Evolutionary conservation across 2,329 filamentous ascomycete genomes (phyloP).

Genomic region (Cercospora sp.): DNA sequence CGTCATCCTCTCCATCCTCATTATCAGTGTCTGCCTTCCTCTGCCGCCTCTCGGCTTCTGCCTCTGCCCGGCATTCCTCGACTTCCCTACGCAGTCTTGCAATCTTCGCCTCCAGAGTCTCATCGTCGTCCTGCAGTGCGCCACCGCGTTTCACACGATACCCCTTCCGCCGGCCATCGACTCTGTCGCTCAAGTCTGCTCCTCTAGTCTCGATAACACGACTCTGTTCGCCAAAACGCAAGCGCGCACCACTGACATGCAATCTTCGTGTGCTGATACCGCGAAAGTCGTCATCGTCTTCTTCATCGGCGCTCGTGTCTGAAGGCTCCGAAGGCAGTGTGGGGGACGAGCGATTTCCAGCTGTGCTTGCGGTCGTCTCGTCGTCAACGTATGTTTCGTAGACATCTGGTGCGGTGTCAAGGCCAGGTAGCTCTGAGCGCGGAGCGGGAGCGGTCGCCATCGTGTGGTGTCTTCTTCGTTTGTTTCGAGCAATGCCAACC

Average conservation of each 20-base stretch:
- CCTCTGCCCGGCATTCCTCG: constrained; percentile 57
- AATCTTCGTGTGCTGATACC: constrained; percentile 73
- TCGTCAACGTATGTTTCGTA: constrained; percentile 80
- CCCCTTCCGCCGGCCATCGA: constrained; percentile 77
- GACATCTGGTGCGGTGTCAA: constrained; percentile 85
- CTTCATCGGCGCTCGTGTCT: constrained; percentile 45
- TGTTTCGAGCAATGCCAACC: not conserved
- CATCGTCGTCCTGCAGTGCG: constrained; percentile 80
- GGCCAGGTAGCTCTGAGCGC: constrained; percentile 29
- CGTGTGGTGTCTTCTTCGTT: not conserved
- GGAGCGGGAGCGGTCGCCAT: constrained; percentile 22
- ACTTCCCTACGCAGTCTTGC: constrained; percentile 81
- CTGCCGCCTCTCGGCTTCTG: constrained; percentile 37
- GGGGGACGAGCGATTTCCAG: constrained; percentile 21
- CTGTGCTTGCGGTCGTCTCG: constrained; percentile 24
- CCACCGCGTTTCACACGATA: constrained; percentile 61
- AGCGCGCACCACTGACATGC: constrained; percentile 75
- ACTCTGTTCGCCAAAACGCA: constrained; percentile 69
- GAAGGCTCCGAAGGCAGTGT: constrained; percentile 23
- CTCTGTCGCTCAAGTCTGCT: constrained; percentile 86
- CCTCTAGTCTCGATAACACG: constrained; percentile 69
- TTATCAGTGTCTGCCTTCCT: constrained; percentile 47
- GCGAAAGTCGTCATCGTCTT: constrained; percentile 55
- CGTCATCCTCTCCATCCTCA: constrained; percentile 55
- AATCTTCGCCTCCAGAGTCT: constrained; percentile 75